Base-by-base conservation (phyloP, 2,329 filamentous ascomycete genomes). In the Talaromyces atroroseus region DNA sequence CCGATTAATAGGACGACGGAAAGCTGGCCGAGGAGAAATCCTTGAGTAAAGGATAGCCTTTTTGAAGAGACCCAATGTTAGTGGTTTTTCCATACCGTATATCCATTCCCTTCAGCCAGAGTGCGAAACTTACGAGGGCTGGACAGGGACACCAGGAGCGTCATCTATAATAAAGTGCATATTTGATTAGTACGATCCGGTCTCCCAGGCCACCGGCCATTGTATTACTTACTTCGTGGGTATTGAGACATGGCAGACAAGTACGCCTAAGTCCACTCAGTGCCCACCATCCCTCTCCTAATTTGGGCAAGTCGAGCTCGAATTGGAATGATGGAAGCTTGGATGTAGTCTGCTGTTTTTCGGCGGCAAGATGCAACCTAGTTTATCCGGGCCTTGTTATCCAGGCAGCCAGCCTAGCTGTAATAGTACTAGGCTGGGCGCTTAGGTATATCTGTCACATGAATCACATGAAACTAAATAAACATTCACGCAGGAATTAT, bases 1-100 rank as follows among this genome's bases (percentile, higher is more conserved):
- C 91, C 92, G 60, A 99, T 84, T 40, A 99, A 81, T 23, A 97
- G 78, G 14, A 96, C 89, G 47, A 99, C 89, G 1, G 91, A 95
- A 52, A 99, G 80, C 73, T 99, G 94, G 50, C 94, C 94, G 32
- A 97, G 80, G 49, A 99, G 84, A 64, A 99, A 87, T 26, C 94
- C 94, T 71, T 96, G 90, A 0, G 90, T 95, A 72, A 97, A 97
- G 36, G 90, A 94, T 63, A 94, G 79, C 42, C 90, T 92, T n/a
- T 40, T 18, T 6, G 16, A 45, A 56, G 47, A 40, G 20, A 44
- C 20, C 23, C 18, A 21, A 52, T 24, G 7, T 34, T 46, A 57
- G 21, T n/a, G 1, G 4, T 2, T 21, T 23, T 23, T 10, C 40
- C 11, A 21, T 23, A 14, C 10, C 40, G 8, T 23, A 23, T 44